Base-by-base conservation (phyloP, 202 grass and related monocot genomes). In the Eragrostis tef region DNA sequence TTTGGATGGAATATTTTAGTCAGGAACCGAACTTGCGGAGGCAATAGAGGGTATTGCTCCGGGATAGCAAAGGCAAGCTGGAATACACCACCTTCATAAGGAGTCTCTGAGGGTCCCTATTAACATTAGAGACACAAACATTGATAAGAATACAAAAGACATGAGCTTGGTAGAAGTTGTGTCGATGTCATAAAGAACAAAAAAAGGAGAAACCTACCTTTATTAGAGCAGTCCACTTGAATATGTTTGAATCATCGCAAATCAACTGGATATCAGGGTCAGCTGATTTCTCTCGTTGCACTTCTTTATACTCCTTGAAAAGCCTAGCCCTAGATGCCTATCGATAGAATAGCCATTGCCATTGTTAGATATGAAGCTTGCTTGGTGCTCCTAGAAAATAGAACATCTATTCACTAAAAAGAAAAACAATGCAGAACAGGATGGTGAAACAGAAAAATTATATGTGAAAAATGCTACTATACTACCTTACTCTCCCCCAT, bases 1-100 rank as follows among this genome's bases (percentile, higher is more conserved):
- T 99, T 99, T 48, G 97, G 97, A 71, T 99, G 97, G 84, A 99
- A 99, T 89, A 99, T 99, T 89, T 99, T 99, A 63, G 97, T 97
- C 67, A 99, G 68, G 75, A 99, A 99, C 21, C 97, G 89, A 83
- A 99, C 93, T 99, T 99, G 97, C 11, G 97, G 97, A 89, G 93
- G 93, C 20, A 99, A 77, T 7, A 99, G 78, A 93, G 97, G 97
- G 64, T 99, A 99, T 76, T 96, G 97, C 54, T 99, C 93, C 9
- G 93, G 93, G 90, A 99, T 99, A 64, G 89, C 75, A 67, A 97
- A 97, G 51, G 86, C 90, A 80, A 94, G 88, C 49, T 97, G 92
- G 75, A 94, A 97, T 1, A 92, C 86, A 42, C 94, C 92, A 71
- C 92, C 94, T 94, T 97, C 94, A 73, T 79, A 97, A 50, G 97